Evolutionary conservation across 306 rosid genomes (phyloP).

Genomic region (Luffa acutangula): DNA sequence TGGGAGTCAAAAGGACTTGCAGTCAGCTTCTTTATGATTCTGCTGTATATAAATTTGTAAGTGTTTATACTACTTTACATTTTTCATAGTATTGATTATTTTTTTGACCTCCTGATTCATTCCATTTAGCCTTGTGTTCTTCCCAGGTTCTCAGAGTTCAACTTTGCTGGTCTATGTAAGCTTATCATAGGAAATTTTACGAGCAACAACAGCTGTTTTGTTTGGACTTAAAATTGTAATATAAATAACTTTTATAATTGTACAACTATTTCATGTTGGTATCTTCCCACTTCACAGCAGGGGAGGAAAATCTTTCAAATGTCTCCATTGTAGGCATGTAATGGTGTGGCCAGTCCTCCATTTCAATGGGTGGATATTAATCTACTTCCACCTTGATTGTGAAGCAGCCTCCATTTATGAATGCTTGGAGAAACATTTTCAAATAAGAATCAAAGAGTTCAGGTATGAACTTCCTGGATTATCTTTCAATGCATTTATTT

Average conservation of each 20-base stretch:
- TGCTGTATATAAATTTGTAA: slow-evolving; percentile 1
- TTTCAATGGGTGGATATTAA: not conserved
- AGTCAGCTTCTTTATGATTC: slow-evolving; percentile 19
- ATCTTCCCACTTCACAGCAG: not conserved
- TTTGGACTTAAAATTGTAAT: slow-evolving; percentile 1
- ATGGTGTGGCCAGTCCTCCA: not conserved
- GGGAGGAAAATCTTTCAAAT: not conserved
- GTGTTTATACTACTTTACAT: not conserved
- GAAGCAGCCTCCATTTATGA: not conserved
- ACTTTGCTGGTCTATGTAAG: not conserved
- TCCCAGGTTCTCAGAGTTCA: not conserved
- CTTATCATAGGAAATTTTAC: not conserved
- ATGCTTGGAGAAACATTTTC: not conserved
- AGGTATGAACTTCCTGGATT: not conserved
- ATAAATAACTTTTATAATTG: not conserved
- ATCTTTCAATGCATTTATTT: not conserved
- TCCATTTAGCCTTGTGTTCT: not conserved
- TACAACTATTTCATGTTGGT: not conserved
- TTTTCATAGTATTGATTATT: too few species aligned
- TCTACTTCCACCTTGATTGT: not conserved
- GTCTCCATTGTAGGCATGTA: not conserved
- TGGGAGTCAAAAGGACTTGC: slow-evolving; percentile 25
- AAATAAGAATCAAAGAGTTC: not conserved
- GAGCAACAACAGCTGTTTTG: not conserved
- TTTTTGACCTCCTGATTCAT: not conserved